These are phyloP conservation scores for Erythrophleum fordii DNA, from an alignment of 306 rosid genomes.

Conservation along the genomic window DNA sequence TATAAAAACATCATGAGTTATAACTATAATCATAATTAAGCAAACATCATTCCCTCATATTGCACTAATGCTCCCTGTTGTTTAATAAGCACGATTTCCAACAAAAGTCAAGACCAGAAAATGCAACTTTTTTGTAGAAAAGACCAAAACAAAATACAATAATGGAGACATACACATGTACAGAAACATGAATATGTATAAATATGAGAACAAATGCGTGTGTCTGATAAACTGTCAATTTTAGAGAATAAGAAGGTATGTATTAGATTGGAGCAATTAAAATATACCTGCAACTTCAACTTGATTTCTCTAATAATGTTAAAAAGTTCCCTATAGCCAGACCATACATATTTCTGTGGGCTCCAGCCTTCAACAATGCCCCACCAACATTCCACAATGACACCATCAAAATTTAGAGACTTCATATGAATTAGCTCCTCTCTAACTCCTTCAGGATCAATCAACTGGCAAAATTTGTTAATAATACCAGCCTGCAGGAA, in stretches of 20 bases:
- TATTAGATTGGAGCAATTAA: conserved; percentile 27
- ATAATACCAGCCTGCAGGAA: conserved; percentile 75
- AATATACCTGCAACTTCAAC: conserved; percentile 82
- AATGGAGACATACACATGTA: not conserved
- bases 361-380: conserved; percentile 92
- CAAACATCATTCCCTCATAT: not conserved
- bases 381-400: conserved; percentile 97
- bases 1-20: not conserved
- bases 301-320: conserved; percentile 76
- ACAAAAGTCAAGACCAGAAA: conserved; percentile 12
- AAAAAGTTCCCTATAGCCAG: conserved; percentile 91
- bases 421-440: conserved; percentile 78
- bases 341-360: conserved; percentile 91
- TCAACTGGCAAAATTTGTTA: conserved; percentile 85
- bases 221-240: conserved; percentile 1
- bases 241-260: conserved; percentile 21
- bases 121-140: conserved; percentile 1
- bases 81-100: conserved; percentile 19
- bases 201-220: conserved; percentile 5
- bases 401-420: conserved; percentile 82
- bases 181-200: not conserved
- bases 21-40: too few species aligned
- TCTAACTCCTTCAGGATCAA: conserved; percentile 81
- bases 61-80: not conserved
- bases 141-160: not conserved